These are phyloP conservation scores for Monosporascus sp. DNA, from an alignment of 2,329 filamentous ascomycete species.

Conservation along the genomic window DNA sequence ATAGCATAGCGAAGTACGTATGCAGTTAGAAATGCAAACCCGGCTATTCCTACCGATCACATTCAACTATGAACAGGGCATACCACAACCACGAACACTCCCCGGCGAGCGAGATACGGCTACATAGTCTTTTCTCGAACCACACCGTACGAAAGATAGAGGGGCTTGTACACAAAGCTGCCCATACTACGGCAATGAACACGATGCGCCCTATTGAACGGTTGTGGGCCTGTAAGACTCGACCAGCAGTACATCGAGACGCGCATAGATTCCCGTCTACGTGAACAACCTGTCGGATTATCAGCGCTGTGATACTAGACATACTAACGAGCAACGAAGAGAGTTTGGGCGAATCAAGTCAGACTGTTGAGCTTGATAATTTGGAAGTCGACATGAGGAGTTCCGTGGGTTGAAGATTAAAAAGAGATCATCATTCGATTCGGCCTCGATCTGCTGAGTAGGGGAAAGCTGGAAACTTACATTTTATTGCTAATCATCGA, in stretches of 20 bases:
- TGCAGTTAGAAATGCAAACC: background rate
- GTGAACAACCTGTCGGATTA: constrained; percentile 1
- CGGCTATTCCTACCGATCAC: background rate
- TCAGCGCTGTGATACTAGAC: constrained; percentile 6
- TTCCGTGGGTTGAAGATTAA: constrained; percentile 67
- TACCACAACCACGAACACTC: no score
- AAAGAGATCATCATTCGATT: constrained; percentile 49
- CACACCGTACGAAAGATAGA: no score
- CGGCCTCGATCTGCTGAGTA: background rate
- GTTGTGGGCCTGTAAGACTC: background rate
- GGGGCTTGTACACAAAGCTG: no score
- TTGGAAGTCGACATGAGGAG: constrained; percentile 48
- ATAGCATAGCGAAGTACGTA: constrained; percentile 7
- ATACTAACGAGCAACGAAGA: background rate
- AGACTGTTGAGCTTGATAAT: constrained; percentile 64
- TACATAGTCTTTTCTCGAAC: no score
- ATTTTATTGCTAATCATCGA: no score
- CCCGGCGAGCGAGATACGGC: no score
- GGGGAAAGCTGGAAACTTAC: no score
- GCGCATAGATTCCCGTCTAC: background rate
- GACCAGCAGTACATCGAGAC: no score
- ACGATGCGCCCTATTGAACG: background rate
- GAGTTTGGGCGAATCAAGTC: constrained; percentile 26
- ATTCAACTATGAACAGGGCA: no score
- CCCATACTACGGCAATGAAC: background rate